A percentile compares a stretch with the other conserved stretches of the same genome.
These are phyloP conservation scores for Clavispora fructus DNA, from an alignment of 805 yeast genomes.

Conservation along the genomic window DNA sequence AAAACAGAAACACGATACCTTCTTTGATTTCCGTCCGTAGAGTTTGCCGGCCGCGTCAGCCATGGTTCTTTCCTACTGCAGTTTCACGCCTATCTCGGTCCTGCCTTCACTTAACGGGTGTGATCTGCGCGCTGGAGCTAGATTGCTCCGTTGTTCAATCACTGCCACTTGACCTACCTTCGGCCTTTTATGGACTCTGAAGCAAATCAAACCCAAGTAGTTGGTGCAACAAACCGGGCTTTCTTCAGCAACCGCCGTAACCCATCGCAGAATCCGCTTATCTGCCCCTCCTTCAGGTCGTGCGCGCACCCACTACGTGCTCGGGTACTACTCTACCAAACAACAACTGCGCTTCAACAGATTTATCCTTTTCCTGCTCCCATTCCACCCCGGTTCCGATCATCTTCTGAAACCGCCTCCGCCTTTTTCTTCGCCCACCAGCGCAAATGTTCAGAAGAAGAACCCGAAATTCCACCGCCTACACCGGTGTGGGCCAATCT, in stretches of 20 bases:
- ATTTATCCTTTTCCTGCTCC: not conserved
- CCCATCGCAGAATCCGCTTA: too few relatives aligned
- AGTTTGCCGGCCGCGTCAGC: too few relatives aligned
- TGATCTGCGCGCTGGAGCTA: not conserved
- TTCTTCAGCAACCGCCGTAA: too few relatives aligned
- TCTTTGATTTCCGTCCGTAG: too few relatives aligned
- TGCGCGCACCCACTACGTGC: slow-evolving; percentile 1
- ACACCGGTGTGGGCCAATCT: slow-evolving; percentile 39
- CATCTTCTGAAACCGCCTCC: not conserved
- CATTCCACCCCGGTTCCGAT: not conserved
- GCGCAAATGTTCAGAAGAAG: slow-evolving; percentile 25
- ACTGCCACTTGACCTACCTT: too few relatives aligned
- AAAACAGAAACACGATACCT: too few relatives aligned
- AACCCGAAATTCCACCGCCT: slow-evolving; percentile 28
- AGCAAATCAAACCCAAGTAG: too few relatives aligned
- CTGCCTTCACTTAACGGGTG: not conserved
- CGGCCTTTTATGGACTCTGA: too few relatives aligned
- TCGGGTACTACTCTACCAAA: not conserved
- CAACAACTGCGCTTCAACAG: not conserved
- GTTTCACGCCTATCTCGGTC: not conserved
- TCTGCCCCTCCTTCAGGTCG: not conserved
- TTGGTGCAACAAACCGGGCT: too few relatives aligned
- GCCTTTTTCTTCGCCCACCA: not conserved
- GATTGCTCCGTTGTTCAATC: not conserved
- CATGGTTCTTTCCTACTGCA: not conserved